Evolutionary conservation across 2,329 filamentous ascomycete genomes (phyloP).

Genomic region (Hypoxylon sp.): DNA sequence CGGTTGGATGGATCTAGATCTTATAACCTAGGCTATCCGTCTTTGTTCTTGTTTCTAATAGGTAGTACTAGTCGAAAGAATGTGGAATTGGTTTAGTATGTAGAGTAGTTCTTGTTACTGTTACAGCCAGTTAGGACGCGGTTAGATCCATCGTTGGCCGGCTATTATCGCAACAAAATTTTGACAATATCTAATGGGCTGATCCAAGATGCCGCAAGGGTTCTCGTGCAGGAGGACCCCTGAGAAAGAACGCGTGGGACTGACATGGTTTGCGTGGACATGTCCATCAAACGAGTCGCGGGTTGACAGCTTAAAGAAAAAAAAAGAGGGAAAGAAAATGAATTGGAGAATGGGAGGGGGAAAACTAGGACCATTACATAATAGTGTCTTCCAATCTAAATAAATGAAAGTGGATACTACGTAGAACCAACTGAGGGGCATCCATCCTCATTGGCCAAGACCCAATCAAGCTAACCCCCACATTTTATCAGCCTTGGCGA

Average conservation of each 20-base stretch:
- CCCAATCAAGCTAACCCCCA: not conserved
- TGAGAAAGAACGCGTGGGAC: conserved; percentile 6
- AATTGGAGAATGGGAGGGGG: not conserved
- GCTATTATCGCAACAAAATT: conserved; percentile 26
- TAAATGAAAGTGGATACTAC: too few relatives aligned
- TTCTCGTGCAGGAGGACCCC: conserved; percentile 11
- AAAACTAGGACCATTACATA: conserved; percentile 17
- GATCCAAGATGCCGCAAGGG: conserved; percentile 26
- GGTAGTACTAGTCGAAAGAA: too few relatives aligned
- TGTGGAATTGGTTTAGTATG: too few relatives aligned
- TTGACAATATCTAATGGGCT: conserved; percentile 8
- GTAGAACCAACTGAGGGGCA: conserved; percentile 10
- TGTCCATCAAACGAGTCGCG: too few relatives aligned
- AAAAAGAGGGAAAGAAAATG: not conserved
- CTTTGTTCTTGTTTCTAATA: too few relatives aligned
- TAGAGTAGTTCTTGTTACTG: too few relatives aligned
- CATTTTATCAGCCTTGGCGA: conserved; percentile 25
- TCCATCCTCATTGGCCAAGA: conserved; percentile 9
- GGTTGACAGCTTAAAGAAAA: conserved; percentile 5
- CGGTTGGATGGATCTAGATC: conserved; percentile 29
- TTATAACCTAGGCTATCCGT: conserved; percentile 1
- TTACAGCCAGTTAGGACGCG: too few relatives aligned
- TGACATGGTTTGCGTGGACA: too few relatives aligned
- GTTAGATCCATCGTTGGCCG: conserved; percentile 18
- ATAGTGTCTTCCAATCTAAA: too few relatives aligned